These are phyloP conservation scores for Elongisporangium anandrum DNA, from an alignment of 352 stramenopile species.

Conservation along the genomic window DNA sequence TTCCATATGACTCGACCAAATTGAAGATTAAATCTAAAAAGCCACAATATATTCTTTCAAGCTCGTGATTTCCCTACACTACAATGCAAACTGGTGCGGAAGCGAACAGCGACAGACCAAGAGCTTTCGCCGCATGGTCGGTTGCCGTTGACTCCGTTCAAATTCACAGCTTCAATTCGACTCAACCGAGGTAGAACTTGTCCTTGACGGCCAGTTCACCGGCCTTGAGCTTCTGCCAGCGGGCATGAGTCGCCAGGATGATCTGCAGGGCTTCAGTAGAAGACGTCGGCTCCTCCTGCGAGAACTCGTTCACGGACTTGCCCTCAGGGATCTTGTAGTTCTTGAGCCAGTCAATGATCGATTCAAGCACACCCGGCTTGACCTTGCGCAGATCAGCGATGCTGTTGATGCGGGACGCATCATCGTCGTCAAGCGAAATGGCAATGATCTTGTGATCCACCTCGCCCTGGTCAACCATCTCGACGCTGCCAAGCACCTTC, in stretches of 20 bases:
- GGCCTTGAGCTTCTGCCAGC: conserved; percentile 67
- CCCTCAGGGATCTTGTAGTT: conserved; percentile 99
- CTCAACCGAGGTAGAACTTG: conserved; percentile 50
- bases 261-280: conserved; percentile 57
- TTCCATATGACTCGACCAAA: no score
- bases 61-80: background rate
- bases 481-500: conserved; percentile 95
- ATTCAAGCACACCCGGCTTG: conserved; percentile 89
- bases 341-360: conserved; percentile 95
- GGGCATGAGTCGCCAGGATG: conserved; percentile 57
- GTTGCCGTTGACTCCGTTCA: background rate
- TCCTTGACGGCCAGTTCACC: conserved; percentile 60
- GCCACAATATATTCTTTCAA: background rate
- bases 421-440: conserved; percentile 87
- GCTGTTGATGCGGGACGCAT: conserved; percentile 80
- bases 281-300: conserved; percentile 60
- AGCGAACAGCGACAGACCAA: background rate
- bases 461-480: conserved; percentile 98
- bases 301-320: conserved; percentile 93
- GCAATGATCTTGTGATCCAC: conserved; percentile 99
- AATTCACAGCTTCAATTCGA: background rate
- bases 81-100: background rate
- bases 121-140: background rate
- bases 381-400: conserved; percentile 89
- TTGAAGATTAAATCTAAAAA: background rate